Percentiles rank a stretch among this genome's conserved stretches.
These are phyloP conservation scores for Dillenia turbinata DNA, from an alignment of 164 flowering plant species.

Conservation along the genomic window DNA sequence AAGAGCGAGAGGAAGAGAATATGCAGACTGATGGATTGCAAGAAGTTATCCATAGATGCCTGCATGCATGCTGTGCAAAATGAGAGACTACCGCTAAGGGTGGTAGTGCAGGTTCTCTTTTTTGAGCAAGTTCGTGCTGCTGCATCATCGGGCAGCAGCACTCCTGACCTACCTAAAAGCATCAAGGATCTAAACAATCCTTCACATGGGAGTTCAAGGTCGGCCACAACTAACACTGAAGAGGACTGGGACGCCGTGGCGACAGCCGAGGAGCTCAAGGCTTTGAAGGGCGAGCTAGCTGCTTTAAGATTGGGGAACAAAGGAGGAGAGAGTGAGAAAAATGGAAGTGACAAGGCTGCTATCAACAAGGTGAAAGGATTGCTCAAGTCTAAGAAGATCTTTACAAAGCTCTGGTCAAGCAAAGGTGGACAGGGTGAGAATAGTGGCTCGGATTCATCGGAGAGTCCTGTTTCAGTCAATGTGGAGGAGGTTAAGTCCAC, in stretches of 20 bases:
- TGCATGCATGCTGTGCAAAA: conserved; percentile 95
- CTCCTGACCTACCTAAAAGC: conserved; percentile 54
- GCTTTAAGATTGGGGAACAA: conserved; percentile 38
- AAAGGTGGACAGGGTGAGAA: conserved; percentile 45
- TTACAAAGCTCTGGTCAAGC: conserved; percentile 51
- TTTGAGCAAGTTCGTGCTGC: conserved; percentile 84
- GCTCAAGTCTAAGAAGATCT: conserved; percentile 51
- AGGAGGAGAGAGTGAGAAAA: conserved; percentile 18
- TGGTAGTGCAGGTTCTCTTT: conserved; percentile 90
- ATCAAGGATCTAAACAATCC: conserved; percentile 40
- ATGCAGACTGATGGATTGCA: conserved; percentile 93
- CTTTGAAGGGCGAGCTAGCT: conserved; percentile 56
- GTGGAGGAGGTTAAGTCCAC: conserved; percentile 51
- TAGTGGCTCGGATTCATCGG: conserved; percentile 69
- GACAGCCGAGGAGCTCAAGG: conserved; percentile 53
- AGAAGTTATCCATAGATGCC: conserved; percentile 87
- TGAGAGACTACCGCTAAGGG: conserved; percentile 83
- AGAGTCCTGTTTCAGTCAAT: conserved; percentile 46
- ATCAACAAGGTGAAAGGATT: conserved; percentile 39
- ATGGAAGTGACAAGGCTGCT: conserved; percentile 31
- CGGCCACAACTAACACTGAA: conserved; percentile 55
- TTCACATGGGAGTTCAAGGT: conserved; percentile 55
- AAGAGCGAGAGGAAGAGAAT: conserved; percentile 85
- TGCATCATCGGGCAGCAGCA: conserved; percentile 44
- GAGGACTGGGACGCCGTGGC: conserved; percentile 70